phyloP scores from a whole-genome alignment of 1,284 basidiomycete genomes.

The Leccinum huronense region DNA sequence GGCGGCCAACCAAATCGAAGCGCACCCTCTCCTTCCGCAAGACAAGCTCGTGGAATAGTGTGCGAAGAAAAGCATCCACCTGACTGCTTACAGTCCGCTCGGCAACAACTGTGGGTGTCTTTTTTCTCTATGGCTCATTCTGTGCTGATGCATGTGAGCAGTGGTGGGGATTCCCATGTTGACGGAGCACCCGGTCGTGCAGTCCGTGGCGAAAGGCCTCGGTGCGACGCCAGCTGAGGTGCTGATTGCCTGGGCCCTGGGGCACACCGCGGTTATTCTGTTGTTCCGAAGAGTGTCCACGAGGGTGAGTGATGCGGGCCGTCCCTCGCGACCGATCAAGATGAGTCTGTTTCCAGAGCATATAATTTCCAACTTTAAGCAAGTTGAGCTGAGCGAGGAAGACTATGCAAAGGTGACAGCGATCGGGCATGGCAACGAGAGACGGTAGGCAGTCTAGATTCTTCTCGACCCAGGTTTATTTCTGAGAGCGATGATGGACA shows the following conservation, averaged over 20 bases:
- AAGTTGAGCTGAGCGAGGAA: constrained; percentile 59
- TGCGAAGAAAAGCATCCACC: constrained; percentile 70
- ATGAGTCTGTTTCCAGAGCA: constrained; percentile 35
- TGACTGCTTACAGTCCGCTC: constrained; percentile 85
- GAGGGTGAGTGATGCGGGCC: constrained; percentile 30
- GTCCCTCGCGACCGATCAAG: background rate
- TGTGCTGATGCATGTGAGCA: constrained; percentile 23
- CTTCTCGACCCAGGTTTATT: background rate
- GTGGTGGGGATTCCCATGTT: constrained; percentile 58
- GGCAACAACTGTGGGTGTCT: constrained; percentile 67
- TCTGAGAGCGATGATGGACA: constrained; percentile 21
- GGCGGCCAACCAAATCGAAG: constrained; percentile 81
- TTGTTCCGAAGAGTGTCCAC: constrained; percentile 74
- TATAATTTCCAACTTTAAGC: constrained; percentile 70
- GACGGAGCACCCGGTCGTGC: constrained; percentile 61
- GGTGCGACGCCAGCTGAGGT: constrained; percentile 65
- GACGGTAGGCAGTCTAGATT: constrained; percentile 40
- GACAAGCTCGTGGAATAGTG: constrained; percentile 68
- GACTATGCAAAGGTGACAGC: constrained; percentile 59
- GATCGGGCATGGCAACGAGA: constrained; percentile 53
- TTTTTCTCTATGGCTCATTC: no score
- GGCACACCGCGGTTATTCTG: constrained; percentile 58
- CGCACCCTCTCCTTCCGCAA: constrained; percentile 76
- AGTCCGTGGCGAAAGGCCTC: constrained; percentile 58
- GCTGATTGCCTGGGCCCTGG: constrained; percentile 63